phyloP scores from a whole-genome alignment of 805 yeast species.

The Lipomyces mesembrius region DNA sequence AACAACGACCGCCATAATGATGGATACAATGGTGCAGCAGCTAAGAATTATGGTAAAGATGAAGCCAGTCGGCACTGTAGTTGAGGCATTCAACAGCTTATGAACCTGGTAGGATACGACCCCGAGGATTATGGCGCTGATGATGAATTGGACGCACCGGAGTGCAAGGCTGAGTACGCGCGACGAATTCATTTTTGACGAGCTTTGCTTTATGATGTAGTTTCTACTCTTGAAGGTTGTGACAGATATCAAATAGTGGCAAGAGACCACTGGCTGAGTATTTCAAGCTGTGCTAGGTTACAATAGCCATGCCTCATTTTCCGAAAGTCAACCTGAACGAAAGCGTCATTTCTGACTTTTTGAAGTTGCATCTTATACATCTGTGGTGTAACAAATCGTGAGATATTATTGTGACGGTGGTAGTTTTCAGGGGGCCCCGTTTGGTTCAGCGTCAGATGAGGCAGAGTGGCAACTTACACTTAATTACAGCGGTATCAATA shows the following conservation, averaged over 20 bases:
- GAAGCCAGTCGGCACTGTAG: constrained; percentile 15
- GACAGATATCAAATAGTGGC: too few relatives aligned
- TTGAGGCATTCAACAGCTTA: not conserved
- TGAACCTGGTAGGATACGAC: constrained; percentile 25
- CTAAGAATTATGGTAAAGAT: constrained; percentile 13
- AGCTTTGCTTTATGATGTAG: not conserved
- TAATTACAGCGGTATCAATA: too few relatives aligned
- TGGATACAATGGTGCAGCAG: constrained; percentile 19
- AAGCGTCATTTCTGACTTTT: not conserved
- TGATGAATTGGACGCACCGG: constrained; percentile 19
- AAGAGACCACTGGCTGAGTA: not conserved
- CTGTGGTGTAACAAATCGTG: not conserved
- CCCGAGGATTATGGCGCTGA: constrained; percentile 22
- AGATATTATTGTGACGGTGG: not conserved
- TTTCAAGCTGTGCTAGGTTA: not conserved
- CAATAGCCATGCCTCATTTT: not conserved
- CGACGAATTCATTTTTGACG: constrained; percentile 6
- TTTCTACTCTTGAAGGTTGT: not conserved
- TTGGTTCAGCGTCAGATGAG: not conserved
- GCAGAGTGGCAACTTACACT: not conserved
- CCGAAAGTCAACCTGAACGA: too few relatives aligned
- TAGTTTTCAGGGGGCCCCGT: not conserved
- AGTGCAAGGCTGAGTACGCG: constrained; percentile 7
- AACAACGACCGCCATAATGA: constrained; percentile 6
- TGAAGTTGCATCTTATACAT: not conserved